phyloP scores from a whole-genome alignment of 1,139 yeast species.

The Nematodospora anomalae region DNA sequence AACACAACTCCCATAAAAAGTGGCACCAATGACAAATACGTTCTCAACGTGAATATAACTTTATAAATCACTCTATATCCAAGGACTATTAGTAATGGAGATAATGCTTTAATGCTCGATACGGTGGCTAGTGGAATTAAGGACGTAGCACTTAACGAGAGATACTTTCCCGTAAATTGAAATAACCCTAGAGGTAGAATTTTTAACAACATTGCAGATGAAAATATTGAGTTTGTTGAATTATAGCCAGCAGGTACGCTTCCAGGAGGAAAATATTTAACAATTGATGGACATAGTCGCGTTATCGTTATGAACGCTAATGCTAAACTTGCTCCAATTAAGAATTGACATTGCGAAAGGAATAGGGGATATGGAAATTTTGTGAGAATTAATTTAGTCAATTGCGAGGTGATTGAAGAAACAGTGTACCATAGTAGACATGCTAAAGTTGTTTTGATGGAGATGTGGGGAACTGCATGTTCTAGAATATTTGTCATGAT shows the following conservation, averaged over 20 bases:
- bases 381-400: constrained; percentile 44
- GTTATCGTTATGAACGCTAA: constrained; percentile 23
- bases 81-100: constrained; percentile 38
- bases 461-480: constrained; percentile 14
- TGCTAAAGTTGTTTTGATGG: constrained; percentile 12
- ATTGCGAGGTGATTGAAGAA: constrained; percentile 50
- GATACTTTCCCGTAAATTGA: constrained; percentile 39
- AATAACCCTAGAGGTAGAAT: constrained; percentile 41
- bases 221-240: constrained; percentile 22
- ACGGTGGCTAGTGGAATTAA: constrained; percentile 41
- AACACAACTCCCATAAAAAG: constrained; percentile 39
- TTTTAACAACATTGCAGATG: constrained; percentile 23
- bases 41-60: constrained; percentile 33
- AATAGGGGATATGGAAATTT: constrained; percentile 49
- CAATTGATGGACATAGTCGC: constrained; percentile 22
- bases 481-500: background rate
- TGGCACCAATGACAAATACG: constrained; percentile 39
- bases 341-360: constrained; percentile 50
- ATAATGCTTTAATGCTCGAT: constrained; percentile 41
- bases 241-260: constrained; percentile 27
- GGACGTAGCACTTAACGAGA: constrained; percentile 40
- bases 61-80: constrained; percentile 36
- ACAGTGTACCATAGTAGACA: constrained; percentile 48
- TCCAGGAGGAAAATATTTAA: constrained; percentile 30
- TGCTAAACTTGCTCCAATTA: constrained; percentile 38